Percentiles rank a stretch among this genome's conserved stretches.
Evolutionary conservation across 371 early-diverging fungal species (phyloP).

Genomic region (Rhizopus sp.): DNA sequence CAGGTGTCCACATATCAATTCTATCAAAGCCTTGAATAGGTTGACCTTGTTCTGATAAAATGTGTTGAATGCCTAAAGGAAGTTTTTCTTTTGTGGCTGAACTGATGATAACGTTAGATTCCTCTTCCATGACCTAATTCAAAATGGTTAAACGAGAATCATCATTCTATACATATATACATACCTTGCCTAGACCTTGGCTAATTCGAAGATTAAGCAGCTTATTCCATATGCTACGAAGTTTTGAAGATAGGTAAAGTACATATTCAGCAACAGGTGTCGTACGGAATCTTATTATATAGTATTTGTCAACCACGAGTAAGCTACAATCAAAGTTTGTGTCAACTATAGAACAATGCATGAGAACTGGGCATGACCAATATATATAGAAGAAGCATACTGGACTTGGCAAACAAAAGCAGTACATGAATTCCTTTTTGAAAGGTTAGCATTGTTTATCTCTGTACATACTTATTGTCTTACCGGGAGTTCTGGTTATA

Average conservation of each 20-base stretch:
- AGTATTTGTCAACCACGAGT: slow-evolving; percentile 61
- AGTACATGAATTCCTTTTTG: slow-evolving; percentile 40
- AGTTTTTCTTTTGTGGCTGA: slow-evolving; percentile 19
- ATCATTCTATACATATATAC: neutral
- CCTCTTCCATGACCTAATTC: slow-evolving; percentile 12
- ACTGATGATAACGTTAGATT: slow-evolving; percentile 21
- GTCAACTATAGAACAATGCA: slow-evolving; percentile 42
- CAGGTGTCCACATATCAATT: slow-evolving; percentile 41
- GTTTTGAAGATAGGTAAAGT: slow-evolving; percentile 27
- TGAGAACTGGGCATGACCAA: neutral
- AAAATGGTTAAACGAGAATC: neutral
- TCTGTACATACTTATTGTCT: slow-evolving; percentile 16
- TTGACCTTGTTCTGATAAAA: slow-evolving; percentile 28
- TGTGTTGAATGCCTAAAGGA: slow-evolving; percentile 35
- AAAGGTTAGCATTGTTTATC: slow-evolving; percentile 24
- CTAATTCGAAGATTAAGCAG: slow-evolving; percentile 36
- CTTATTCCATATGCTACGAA: slow-evolving; percentile 34
- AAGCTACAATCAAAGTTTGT: slow-evolving; percentile 57
- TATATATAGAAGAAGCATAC: slow-evolving; percentile 28
- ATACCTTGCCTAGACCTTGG: slow-evolving; percentile 34
- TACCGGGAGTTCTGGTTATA: slow-evolving; percentile 59
- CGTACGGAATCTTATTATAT: slow-evolving; percentile 54
- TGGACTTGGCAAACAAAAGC: slow-evolving; percentile 40
- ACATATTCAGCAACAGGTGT: slow-evolving; percentile 41
- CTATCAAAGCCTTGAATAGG: neutral